These are phyloP conservation scores for Puccinia horiana DNA, from an alignment of 1,284 basidiomycete species.

Conservation along the genomic window DNA sequence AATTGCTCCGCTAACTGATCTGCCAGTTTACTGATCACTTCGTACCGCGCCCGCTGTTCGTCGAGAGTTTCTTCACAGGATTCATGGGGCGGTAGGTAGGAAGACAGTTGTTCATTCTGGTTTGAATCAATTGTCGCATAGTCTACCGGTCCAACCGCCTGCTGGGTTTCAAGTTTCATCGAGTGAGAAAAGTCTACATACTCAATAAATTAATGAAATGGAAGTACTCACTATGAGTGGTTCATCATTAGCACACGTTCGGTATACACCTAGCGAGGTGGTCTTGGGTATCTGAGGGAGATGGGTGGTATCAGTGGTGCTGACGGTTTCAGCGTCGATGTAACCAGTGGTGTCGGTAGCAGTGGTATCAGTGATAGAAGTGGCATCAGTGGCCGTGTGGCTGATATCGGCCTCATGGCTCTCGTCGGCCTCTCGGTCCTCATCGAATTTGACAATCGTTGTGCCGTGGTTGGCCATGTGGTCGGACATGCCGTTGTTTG, in stretches of 20 bases:
- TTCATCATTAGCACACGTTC: neutral
- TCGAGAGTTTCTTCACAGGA: neutral
- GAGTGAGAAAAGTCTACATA: neutral
- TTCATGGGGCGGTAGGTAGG: neutral
- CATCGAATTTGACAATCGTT: neutral
- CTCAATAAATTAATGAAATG: neutral
- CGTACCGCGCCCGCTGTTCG: slow-evolving; percentile 19
- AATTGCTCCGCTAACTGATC: slow-evolving; percentile 27
- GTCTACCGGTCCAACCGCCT: neutral
- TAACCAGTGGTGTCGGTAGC: neutral
- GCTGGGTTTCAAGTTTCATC: neutral
- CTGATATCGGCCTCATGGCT: neutral
- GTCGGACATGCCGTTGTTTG: neutral
- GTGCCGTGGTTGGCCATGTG: neutral
- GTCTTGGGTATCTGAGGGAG: neutral
- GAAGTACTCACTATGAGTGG: neutral
- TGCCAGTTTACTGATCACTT: slow-evolving; percentile 27
- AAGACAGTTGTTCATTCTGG: neutral
- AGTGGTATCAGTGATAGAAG: neutral
- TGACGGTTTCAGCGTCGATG: no score
- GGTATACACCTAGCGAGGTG: neutral
- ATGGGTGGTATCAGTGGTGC: neutral
- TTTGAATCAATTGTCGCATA: neutral
- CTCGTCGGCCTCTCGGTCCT: neutral
- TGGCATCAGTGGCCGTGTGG: neutral